Conservation (phyloP, 2,329 filamentous ascomycete genomes). For the Thielaviopsis musarum region DNA sequence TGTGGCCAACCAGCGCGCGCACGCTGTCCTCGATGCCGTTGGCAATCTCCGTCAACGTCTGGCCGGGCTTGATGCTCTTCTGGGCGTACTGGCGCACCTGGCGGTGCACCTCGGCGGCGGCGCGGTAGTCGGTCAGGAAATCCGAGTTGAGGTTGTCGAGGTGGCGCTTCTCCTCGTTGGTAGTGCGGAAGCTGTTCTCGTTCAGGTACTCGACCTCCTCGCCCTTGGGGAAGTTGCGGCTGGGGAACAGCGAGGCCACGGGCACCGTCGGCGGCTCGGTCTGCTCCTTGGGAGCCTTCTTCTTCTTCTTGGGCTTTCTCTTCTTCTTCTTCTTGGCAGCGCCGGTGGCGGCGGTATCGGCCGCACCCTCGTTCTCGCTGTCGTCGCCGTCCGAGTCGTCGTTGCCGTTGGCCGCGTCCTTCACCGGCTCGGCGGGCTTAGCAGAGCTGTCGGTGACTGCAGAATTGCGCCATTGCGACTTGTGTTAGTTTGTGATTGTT, state of each 20-base stretch:
- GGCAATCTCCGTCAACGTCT: slow-evolving; percentile 57
- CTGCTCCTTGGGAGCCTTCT: slow-evolving; percentile 51
- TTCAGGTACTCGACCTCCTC: slow-evolving; percentile 63
- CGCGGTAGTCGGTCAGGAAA: slow-evolving; percentile 57
- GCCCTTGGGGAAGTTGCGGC: slow-evolving; percentile 56
- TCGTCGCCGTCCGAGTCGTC: slow-evolving; percentile 34
- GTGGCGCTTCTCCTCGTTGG: slow-evolving; percentile 69
- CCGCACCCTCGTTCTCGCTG: slow-evolving; percentile 5
- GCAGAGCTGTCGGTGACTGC: slow-evolving; percentile 20
- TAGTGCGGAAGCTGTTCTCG: slow-evolving; percentile 65
- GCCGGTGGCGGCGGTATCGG: slow-evolving; percentile 1
- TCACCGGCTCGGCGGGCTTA: slow-evolving; percentile 18
- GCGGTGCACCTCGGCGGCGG: slow-evolving; percentile 60
- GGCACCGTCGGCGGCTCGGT: slow-evolving; percentile 61
- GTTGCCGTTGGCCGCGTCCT: slow-evolving; percentile 20
- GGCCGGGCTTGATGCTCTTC: slow-evolving; percentile 58
- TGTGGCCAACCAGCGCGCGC: slow-evolving; percentile 52
- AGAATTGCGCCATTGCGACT: background rate
- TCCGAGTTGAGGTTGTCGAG: slow-evolving; percentile 62
- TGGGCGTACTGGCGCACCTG: slow-evolving; percentile 65
- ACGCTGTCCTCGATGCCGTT: slow-evolving; percentile 68
- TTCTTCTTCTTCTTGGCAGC: slow-evolving; percentile 61
- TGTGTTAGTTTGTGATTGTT: background rate
- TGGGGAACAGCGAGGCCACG: slow-evolving; percentile 57
- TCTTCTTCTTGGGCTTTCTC: slow-evolving; percentile 62